Percentiles rank a stretch among this genome's conserved stretches.
Conservation (phyloP, 208 protist genomes). For the Trypanosoma melophagium region DNA sequence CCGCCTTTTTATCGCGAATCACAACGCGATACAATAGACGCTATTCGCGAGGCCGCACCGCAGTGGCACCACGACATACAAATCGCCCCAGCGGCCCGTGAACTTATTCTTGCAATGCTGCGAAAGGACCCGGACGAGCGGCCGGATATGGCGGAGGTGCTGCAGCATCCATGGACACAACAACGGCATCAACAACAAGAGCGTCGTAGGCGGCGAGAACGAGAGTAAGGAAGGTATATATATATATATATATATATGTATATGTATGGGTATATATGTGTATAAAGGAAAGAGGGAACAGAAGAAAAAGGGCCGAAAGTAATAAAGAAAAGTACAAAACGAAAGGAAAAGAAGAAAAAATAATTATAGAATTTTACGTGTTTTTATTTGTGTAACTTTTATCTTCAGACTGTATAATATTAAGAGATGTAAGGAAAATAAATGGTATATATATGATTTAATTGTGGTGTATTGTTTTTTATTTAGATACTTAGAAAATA, state of each 20-base stretch:
- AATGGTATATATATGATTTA: too few species aligned
- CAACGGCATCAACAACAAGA: conserved; percentile 23
- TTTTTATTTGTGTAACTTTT: too few species aligned
- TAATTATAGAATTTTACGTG: neutral
- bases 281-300: neutral
- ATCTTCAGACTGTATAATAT: too few species aligned
- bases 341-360: too few species aligned
- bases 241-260: conserved; percentile 5
- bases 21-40: conserved; percentile 53
- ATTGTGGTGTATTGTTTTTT: neutral
- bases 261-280: neutral
- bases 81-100: conserved; percentile 27
- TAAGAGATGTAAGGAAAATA: too few species aligned
- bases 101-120: conserved; percentile 54
- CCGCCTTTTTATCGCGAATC: conserved; percentile 72
- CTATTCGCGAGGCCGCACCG: conserved; percentile 47
- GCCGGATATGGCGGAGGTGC: conserved; percentile 55
- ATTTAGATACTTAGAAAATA: conserved; percentile 7
- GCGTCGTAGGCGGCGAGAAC: neutral
- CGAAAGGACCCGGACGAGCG: conserved; percentile 59
- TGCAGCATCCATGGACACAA: conserved; percentile 66
- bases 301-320: too few species aligned
- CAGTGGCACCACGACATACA: conserved; percentile 27
- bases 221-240: neutral
- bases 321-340: neutral